Evolutionary conservation across 2,329 filamentous ascomycete species (phyloP).

Genomic region (Fusarium buxicola): DNA sequence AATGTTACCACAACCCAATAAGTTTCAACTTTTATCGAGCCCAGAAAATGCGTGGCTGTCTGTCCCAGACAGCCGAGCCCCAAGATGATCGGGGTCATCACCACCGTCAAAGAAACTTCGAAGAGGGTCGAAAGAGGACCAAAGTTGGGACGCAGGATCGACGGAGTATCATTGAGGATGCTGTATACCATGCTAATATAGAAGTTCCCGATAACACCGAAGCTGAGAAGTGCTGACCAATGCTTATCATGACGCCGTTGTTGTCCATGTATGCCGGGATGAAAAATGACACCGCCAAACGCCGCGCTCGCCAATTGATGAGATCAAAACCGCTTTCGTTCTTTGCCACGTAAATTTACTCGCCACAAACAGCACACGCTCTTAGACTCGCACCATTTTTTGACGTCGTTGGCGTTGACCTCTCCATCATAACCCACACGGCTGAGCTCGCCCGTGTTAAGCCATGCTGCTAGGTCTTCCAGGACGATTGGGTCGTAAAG

Average conservation of each 20-base stretch:
- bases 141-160: neutral
- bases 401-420: slow-evolving; percentile 73
- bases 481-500: slow-evolving; percentile 92
- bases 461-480: slow-evolving; percentile 85
- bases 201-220: neutral
- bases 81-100: neutral
- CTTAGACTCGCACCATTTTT: slow-evolving; percentile 89
- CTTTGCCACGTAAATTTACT: slow-evolving; percentile 63
- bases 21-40: slow-evolving; percentile 9
- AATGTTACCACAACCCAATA: slow-evolving; percentile 15
- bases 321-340: slow-evolving; percentile 61
- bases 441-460: slow-evolving; percentile 78
- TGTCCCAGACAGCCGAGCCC: neutral
- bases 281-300: slow-evolving; percentile 20
- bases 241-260: slow-evolving; percentile 8
- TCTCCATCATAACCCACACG: slow-evolving; percentile 74
- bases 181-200: neutral
- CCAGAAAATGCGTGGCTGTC: slow-evolving; percentile 9
- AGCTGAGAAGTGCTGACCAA: slow-evolving; percentile 1
- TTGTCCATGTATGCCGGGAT: slow-evolving; percentile 9
- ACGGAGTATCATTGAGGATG: neutral
- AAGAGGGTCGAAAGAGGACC: neutral
- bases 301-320: slow-evolving; percentile 24
- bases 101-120: neutral
- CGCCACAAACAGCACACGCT: slow-evolving; percentile 87